These are phyloP conservation scores for Bonia amplexicaulis DNA, from an alignment of 176 grass and related monocot species.

Conservation along the genomic window DNA sequence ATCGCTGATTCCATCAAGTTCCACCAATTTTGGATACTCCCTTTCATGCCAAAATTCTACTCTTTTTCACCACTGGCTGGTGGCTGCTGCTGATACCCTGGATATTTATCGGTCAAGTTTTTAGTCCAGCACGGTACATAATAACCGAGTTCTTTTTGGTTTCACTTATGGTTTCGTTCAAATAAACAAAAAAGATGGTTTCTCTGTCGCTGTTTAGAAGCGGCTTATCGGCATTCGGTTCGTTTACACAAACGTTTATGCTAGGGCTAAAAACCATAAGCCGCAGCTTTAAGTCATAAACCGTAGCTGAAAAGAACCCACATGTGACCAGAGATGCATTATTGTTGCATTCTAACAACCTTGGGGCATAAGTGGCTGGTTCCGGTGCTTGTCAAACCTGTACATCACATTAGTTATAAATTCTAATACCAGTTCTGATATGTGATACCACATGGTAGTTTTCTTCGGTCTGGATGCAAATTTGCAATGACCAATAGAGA, in stretches of 20 bases:
- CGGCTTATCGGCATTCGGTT: too few species aligned
- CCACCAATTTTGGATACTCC: background rate
- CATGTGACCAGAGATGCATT: background rate
- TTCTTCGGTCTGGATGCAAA: slow-evolving; percentile 8
- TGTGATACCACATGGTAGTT: background rate
- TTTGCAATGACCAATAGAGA: background rate
- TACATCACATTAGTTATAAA: background rate
- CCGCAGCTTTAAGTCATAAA: too few species aligned
- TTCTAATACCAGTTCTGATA: background rate
- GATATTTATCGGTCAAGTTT: background rate
- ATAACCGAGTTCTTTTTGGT: too few species aligned
- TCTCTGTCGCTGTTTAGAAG: too few species aligned
- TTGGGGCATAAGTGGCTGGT: background rate
- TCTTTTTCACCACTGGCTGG: background rate
- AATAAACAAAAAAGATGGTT: too few species aligned
- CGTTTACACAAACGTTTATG: too few species aligned
- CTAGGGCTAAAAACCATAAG: too few species aligned
- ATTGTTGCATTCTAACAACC: background rate
- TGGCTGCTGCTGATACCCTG: background rate
- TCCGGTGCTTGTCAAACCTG: slow-evolving; percentile 9
- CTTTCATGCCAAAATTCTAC: background rate
- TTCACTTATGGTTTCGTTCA: too few species aligned
- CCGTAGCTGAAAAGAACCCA: background rate
- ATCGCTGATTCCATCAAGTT: background rate
- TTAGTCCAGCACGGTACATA: background rate